Base-by-base conservation (phyloP, 257 asterid species). In the Ajuga chamaepitys region DNA sequence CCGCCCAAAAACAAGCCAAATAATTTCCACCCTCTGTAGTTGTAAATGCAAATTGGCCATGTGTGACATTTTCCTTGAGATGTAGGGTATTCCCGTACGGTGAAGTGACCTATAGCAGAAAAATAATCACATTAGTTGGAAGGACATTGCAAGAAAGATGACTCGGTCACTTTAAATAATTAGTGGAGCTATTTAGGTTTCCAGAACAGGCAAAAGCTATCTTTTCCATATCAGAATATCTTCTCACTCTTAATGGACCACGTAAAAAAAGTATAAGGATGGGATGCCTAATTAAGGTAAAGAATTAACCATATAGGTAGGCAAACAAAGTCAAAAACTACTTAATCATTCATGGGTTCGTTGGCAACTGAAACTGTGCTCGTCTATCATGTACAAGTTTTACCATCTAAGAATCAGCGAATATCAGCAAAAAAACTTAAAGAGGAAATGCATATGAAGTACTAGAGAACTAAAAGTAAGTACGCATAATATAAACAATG, bases 1-100 rank as follows among this genome's bases (percentile, higher is more conserved):
- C 64, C 95, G 77, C 64, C 95, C 94, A 86, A 66, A 88, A 88
- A 70, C 98, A 91, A 9, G 98, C 98, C 59, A 88, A 63, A 65
- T 88, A 91, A 69, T 78, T 88, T 55, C 98, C 98, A 37, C 86
- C 82, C 67, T 88, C 96, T 0, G 80, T 75, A 26, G 95, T 81
- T 42, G 98, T 86, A 76, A 88, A 88, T 56, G 95, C 94, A 81
- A 91, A 84, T 75, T 91, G 96, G 30, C 95, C 98, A 21, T 81
- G 81, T n/a, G 95, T 84, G 42, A 72, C 81, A 71, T 88, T 91
- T 71, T 86, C 89, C n/a, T 60, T 52, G 47, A 83, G 81, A 76
- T 91, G 89, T 56, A 88, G 77, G 34, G 70, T 71, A 72, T 85
- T 88, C 18, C 98, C 98, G 69, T 82, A 84, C 20, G 96, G 95